These are phyloP conservation scores for Suhomyces sp. DNA, from an alignment of 805 yeast genomes.

Conservation along the genomic window DNA sequence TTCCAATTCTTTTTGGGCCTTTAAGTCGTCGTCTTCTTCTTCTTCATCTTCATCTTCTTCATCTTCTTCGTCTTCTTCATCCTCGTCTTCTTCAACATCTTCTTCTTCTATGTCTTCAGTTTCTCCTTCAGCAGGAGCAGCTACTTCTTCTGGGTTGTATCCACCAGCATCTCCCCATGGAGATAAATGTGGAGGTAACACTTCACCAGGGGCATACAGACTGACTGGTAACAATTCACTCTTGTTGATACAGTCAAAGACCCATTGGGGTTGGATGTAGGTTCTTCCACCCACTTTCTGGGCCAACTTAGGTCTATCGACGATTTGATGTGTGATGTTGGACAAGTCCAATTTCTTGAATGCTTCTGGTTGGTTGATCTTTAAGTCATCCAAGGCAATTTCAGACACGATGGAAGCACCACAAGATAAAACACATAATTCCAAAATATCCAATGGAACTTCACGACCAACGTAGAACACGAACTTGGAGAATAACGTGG, in stretches of 20 bases:
- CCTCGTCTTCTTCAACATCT: conserved; percentile 51
- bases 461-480: conserved; percentile 91
- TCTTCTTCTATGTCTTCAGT: conserved; percentile 47
- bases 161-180: conserved; percentile 98
- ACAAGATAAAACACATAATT: conserved; percentile 78
- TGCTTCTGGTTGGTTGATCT: conserved; percentile 45
- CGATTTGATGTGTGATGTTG: conserved; percentile 86
- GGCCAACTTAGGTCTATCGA: conserved; percentile 82
- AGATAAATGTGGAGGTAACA: conserved; percentile 92
- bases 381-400: conserved; percentile 76
- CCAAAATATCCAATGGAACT: conserved; percentile 88
- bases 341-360: conserved; percentile 56
- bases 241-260: conserved; percentile 87
- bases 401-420: conserved; percentile 89
- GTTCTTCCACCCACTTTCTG: conserved; percentile 87
- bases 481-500: conserved; percentile 68
- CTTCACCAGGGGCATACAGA: conserved; percentile 89
- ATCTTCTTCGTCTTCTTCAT: conserved; percentile 30
- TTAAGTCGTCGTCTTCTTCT: conserved; percentile 58
- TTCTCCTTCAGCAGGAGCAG: conserved; percentile 39
- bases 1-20: conserved; percentile 86
- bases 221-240: conserved; percentile 72
- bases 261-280: conserved; percentile 97
- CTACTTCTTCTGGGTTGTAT: conserved; percentile 74
- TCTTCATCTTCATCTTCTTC: conserved; percentile 54